phyloP scores from a whole-genome alignment of 2,329 filamentous ascomycete genomes.

The Botrytis pseudocinerea region DNA sequence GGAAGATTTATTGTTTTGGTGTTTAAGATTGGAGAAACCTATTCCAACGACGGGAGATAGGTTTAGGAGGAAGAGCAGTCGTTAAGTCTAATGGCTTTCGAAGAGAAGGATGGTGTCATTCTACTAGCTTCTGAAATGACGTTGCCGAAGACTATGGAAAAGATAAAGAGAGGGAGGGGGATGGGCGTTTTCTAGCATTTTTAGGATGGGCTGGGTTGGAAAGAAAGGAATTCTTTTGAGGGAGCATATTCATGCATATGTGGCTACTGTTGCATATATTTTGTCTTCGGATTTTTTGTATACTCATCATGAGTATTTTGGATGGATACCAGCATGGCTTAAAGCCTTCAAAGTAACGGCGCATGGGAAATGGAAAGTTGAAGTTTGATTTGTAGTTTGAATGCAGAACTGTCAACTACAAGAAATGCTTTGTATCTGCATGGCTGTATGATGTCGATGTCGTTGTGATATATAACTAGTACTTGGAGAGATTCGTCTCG shows the following conservation, averaged over 20 bases:
- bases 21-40: conserved; percentile 52
- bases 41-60: conserved; percentile 50
- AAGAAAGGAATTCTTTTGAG: neutral
- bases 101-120: neutral
- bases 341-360: neutral
- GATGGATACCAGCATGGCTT: conserved; percentile 19
- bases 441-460: neutral
- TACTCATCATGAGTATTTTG: conserved; percentile 6
- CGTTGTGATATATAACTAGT: neutral
- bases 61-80: conserved; percentile 16
- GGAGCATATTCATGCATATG: conserved; percentile 10
- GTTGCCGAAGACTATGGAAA: neutral
- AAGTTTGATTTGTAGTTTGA: neutral
- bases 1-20: conserved; percentile 51
- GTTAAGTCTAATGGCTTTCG: neutral
- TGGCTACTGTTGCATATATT: neutral
- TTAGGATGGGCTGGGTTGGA: neutral
- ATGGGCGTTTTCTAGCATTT: conserved; percentile 11
- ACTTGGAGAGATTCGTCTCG: neutral
- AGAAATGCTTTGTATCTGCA: neutral
- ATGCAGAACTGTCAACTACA: neutral
- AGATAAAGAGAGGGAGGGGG: neutral
- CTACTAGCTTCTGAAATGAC: neutral
- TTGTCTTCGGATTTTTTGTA: neutral
- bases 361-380: neutral